Percentiles rank a stretch among this genome's conserved stretches.
Conservation (phyloP, 1,139 yeast species). For the Diutina siamensis region DNA sequence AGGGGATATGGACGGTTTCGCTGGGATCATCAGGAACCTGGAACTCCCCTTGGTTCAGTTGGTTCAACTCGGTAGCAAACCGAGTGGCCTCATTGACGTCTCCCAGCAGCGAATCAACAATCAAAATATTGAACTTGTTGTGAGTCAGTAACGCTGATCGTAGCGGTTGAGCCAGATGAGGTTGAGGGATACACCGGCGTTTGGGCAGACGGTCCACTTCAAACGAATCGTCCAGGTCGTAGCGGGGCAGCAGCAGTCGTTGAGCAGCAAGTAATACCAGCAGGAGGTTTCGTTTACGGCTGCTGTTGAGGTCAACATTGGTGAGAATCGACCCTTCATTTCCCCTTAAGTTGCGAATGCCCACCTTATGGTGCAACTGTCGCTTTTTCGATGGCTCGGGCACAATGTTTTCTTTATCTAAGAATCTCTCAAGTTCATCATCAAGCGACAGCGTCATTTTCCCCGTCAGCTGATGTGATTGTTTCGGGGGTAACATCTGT, state of each 20-base stretch:
- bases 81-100: slow-evolving; percentile 58
- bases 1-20: slow-evolving; percentile 59
- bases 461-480: not conserved
- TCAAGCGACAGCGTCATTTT: not conserved
- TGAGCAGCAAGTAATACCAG: not conserved
- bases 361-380: not conserved
- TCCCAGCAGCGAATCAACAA: slow-evolving; percentile 63
- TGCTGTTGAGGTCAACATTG: not conserved
- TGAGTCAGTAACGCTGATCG: not conserved
- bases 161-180: not conserved
- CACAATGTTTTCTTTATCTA: not conserved
- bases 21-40: slow-evolving; percentile 37
- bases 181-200: slow-evolving; percentile 2
- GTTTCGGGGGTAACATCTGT: not conserved
- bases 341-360: not conserved
- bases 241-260: not conserved
- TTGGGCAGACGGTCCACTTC: not conserved
- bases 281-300: not conserved
- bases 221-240: not conserved
- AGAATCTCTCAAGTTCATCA: not conserved
- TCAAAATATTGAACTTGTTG: slow-evolving; percentile 24
- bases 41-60: slow-evolving; percentile 48
- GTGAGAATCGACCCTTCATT: not conserved
- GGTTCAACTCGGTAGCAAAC: slow-evolving; percentile 65
- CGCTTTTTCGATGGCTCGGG: slow-evolving; percentile 2